Percentiles rank a stretch among this genome's conserved stretches.
These are phyloP conservation scores for Prunus mume DNA, from an alignment of 306 rosid species.

Conservation along the genomic window DNA sequence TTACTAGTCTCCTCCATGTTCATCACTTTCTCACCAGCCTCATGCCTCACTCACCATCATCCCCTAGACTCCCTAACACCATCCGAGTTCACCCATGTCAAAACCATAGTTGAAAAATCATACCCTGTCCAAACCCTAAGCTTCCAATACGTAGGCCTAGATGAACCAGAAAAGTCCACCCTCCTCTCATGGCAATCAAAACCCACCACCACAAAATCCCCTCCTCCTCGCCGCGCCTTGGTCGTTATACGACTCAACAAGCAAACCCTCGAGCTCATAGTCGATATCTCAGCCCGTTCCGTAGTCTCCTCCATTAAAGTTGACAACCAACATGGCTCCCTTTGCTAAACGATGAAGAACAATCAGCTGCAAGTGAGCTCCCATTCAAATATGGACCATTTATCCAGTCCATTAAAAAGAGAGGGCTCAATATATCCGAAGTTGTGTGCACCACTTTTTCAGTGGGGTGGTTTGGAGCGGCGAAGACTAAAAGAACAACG, in stretches of 20 bases:
- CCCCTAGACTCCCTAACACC: constrained; percentile 51
- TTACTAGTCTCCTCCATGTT: not conserved
- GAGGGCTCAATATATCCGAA: constrained; percentile 32
- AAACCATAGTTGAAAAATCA: constrained; percentile 27
- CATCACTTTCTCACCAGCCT: not conserved
- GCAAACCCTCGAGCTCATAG: constrained; percentile 22
- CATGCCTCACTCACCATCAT: constrained; percentile 19
- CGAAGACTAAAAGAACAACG: constrained; percentile 1
- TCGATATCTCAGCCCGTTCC: constrained; percentile 9
- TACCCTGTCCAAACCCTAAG: constrained; percentile 23
- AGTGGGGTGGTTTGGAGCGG: constrained; percentile 38
- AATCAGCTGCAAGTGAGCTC: not conserved
- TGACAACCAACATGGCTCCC: constrained; percentile 14
- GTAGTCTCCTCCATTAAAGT: constrained; percentile 9
- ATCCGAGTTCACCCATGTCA: constrained; percentile 26
- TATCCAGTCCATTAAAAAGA: constrained; percentile 19
- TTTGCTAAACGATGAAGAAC: constrained; percentile 8
- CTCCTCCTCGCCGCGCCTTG: constrained; percentile 44
- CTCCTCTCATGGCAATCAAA: constrained; percentile 46
- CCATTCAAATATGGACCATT: constrained; percentile 27
- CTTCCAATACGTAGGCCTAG: constrained; percentile 53
- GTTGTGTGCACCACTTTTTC: constrained; percentile 28
- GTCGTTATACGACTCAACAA: constrained; percentile 38
- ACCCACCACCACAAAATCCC: not conserved
- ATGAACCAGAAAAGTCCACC: constrained; percentile 46